phyloP scores from a whole-genome alignment of 768 basidiomycete genomes.

The Heimioporus sp. region DNA sequence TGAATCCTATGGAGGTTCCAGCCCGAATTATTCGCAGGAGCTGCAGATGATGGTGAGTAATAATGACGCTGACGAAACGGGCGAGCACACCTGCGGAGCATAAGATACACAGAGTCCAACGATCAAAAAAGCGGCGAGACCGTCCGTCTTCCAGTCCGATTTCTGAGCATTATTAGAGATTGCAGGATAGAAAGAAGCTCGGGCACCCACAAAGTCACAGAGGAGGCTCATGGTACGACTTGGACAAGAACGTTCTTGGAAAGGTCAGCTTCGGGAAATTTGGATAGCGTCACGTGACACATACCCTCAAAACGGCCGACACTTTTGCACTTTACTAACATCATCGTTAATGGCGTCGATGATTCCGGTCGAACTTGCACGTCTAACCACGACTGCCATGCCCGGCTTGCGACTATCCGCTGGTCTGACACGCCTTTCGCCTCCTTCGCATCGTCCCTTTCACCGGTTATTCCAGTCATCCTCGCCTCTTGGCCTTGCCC shows the following conservation, averaged over 20 bases:
- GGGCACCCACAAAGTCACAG: slow-evolving; percentile 20
- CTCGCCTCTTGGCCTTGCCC: not conserved
- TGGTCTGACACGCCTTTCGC: not conserved
- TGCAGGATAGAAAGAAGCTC: accelerated
- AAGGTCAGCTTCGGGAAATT: too few species aligned
- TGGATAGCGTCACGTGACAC: too few species aligned
- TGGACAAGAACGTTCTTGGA: too few species aligned
- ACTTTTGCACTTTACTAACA: not conserved
- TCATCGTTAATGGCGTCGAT: too few species aligned
- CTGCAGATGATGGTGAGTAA: slow-evolving; percentile 33
- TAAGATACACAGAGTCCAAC: slow-evolving; percentile 83
- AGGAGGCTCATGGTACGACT: not conserved
- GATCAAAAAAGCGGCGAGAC: slow-evolving; percentile 62
- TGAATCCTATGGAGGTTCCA: slow-evolving; percentile 84
- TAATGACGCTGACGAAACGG: not conserved
- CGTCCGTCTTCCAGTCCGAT: slow-evolving; percentile 65
- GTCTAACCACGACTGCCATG: slow-evolving; percentile 7
- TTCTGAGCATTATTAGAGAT: slow-evolving; percentile 40
- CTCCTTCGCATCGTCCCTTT: slow-evolving; percentile 9
- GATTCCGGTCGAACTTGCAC: slow-evolving; percentile 14
- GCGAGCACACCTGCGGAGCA: slow-evolving; percentile 63
- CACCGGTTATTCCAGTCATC: slow-evolving; percentile 8
- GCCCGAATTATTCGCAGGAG: slow-evolving; percentile 78
- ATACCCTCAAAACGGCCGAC: not conserved
- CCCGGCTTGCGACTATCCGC: slow-evolving; percentile 7